Base-by-base conservation (phyloP, 164 flowering plant genomes). In the Aristolochia fimbriata region DNA sequence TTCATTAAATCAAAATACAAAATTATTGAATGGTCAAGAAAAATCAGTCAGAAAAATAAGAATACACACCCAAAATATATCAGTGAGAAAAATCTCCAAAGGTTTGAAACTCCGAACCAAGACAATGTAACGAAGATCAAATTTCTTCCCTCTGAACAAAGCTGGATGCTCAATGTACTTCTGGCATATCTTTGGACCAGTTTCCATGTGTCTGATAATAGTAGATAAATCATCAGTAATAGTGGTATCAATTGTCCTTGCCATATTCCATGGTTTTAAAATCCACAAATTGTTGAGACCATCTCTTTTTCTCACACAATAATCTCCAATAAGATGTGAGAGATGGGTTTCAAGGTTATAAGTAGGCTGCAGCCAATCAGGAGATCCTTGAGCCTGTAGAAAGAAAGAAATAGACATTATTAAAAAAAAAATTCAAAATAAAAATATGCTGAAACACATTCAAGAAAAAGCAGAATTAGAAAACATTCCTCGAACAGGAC, bases 261-360 rank as follows among this genome's bases (percentile, higher is more conserved):
- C 99, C 99, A 94, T 94, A 71, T 94, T 94, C 99, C 99, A 94
- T 17, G 99, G 99, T 69, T 91, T 94, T 60, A 94, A 76, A 63
- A 94, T 94, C 99, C 99, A 94, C 16, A 91, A 70, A 71, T 94
- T 94, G 83, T 87, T 80, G 53, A 78, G 76, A 31, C 83, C 80
- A 62, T 85, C 87, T 66, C 78, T 76, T 72, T 83, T 68, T 49
- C 99, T 88, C 20, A 72, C 65, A 62, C 22, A 71, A 69, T 86
- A 91, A 64, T 91, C 95, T 65, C 97, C 99, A 72, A 94, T 84
- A 15, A 91, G 76, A 73, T 80, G 85, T 71, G 95, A 67, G 17
- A 94, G 68, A 56, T 87, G 85, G 55, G 78, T 81, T 77, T 94
- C 97, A 47, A 94, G 82, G 77, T 91, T 86, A 70, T 94, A 91